Evolutionary conservation across 805 yeast genomes (phyloP).

Genomic region (Yamadazyma olivae): DNA sequence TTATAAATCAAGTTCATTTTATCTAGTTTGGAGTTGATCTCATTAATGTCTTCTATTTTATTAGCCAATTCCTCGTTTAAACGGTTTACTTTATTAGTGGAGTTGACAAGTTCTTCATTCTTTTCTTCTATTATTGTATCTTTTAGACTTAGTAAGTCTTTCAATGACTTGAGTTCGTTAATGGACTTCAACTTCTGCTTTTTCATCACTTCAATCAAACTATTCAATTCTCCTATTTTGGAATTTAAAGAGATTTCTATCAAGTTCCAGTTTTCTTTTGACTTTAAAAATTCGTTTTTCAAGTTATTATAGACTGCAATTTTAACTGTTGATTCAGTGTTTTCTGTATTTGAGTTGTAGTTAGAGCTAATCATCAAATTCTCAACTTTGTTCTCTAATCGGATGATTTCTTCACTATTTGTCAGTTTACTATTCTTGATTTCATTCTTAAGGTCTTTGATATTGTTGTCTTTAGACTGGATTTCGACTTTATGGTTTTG

Average conservation of each 20-base stretch:
- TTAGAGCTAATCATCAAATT: slow-evolving; percentile 51
- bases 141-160: slow-evolving; percentile 17
- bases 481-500: slow-evolving; percentile 31
- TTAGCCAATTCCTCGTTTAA: slow-evolving; percentile 3
- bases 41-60: slow-evolving; percentile 2
- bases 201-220: slow-evolving; percentile 26
- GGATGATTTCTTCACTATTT: slow-evolving; percentile 42
- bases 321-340: slow-evolving; percentile 20
- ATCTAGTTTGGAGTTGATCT: slow-evolving; percentile 2
- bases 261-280: slow-evolving; percentile 79
- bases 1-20: slow-evolving; percentile 29
- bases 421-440: slow-evolving; percentile 31
- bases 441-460: slow-evolving; percentile 26
- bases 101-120: slow-evolving; percentile 14
- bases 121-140: slow-evolving; percentile 22
- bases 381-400: slow-evolving; percentile 72
- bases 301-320: slow-evolving; percentile 50
- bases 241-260: slow-evolving; percentile 65
- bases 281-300: slow-evolving; percentile 69
- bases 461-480: slow-evolving; percentile 29
- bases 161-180: slow-evolving; percentile 24
- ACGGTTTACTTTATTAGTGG: not conserved
- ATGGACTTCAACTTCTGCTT: slow-evolving; percentile 26
- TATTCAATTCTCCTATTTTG: slow-evolving; percentile 38
- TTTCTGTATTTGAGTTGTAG: slow-evolving; percentile 12